These are phyloP conservation scores for Pestalotiopsis sp. DNA, from an alignment of 2,329 filamentous ascomycete species.

Conservation along the genomic window DNA sequence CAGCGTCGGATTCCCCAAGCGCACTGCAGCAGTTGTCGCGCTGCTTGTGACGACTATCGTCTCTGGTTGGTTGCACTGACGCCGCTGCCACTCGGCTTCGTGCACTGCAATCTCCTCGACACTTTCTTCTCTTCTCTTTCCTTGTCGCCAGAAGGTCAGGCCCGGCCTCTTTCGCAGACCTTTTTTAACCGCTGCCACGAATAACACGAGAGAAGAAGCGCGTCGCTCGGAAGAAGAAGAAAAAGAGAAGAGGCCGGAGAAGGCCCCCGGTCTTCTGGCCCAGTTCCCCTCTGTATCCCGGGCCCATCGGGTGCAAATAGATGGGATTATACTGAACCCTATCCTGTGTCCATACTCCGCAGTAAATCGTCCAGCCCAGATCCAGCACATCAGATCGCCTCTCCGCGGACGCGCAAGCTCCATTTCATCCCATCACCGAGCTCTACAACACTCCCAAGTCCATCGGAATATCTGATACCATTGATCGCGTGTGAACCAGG, in stretches of 20 bases:
- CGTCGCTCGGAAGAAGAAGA: too few species aligned
- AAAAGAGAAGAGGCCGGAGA: too few species aligned
- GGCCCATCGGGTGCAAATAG: too few species aligned
- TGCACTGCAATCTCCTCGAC: constrained; percentile 1
- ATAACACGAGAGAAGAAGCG: too few species aligned
- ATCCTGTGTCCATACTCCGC: not conserved
- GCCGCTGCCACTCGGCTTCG: constrained; percentile 10
- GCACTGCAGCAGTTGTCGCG: constrained; percentile 10
- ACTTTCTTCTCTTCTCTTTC: not conserved
- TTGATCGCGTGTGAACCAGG: not conserved
- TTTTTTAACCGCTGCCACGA: too few species aligned
- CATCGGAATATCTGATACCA: not conserved
- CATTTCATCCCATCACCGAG: not conserved
- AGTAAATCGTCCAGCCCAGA: not conserved
- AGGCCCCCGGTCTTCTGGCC: too few species aligned
- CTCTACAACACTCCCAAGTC: not conserved
- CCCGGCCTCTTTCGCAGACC: too few species aligned
- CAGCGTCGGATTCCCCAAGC: not conserved
- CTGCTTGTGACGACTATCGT: not conserved
- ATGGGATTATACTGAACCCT: not conserved
- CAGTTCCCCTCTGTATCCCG: too few species aligned
- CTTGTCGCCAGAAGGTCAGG: too few species aligned
- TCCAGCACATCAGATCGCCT: not conserved
- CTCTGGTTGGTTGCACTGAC: constrained; percentile 10
- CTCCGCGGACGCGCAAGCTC: not conserved